Conservation (phyloP, 192 early-diverging fungal genomes). For the Chytriomyces sp. region DNA sequence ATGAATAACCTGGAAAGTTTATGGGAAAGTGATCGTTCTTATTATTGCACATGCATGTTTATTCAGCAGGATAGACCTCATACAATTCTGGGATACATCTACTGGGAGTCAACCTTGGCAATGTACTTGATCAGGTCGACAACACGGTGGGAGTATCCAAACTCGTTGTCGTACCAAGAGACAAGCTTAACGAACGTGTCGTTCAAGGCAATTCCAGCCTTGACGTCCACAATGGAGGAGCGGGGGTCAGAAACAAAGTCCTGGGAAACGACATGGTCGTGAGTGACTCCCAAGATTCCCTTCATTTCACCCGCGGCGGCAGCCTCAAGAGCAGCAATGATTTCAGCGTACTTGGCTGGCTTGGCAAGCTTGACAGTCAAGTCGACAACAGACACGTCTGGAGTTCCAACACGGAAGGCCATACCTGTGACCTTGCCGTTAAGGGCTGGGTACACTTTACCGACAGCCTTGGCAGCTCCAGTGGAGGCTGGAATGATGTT, state of each 20-base stretch:
- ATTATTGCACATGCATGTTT: too few species aligned
- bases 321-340: constrained; percentile 86
- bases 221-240: constrained; percentile 94
- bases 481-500: constrained; percentile 99
- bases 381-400: constrained; percentile 97
- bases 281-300: constrained; percentile 91
- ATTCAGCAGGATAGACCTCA: too few species aligned
- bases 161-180: constrained; percentile 77
- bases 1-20: too few species aligned
- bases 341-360: constrained; percentile 88
- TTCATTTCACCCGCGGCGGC: constrained; percentile 80
- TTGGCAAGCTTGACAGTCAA: constrained; percentile 91
- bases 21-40: too few species aligned
- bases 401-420: constrained; percentile 95
- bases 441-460: constrained; percentile 92
- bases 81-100: not conserved
- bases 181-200: constrained; percentile 96
- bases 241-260: constrained; percentile 92
- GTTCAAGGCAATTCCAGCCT: constrained; percentile 93
- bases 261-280: constrained; percentile 92
- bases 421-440: constrained; percentile 98
- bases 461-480: constrained; percentile 99
- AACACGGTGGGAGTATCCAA: constrained; percentile 90
- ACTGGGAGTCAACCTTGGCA: constrained; percentile 43
- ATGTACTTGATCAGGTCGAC: constrained; percentile 85